Evolutionary conservation across 345 rosid genomes (phyloP).

Genomic region (Orychophragmus violaceus): DNA sequence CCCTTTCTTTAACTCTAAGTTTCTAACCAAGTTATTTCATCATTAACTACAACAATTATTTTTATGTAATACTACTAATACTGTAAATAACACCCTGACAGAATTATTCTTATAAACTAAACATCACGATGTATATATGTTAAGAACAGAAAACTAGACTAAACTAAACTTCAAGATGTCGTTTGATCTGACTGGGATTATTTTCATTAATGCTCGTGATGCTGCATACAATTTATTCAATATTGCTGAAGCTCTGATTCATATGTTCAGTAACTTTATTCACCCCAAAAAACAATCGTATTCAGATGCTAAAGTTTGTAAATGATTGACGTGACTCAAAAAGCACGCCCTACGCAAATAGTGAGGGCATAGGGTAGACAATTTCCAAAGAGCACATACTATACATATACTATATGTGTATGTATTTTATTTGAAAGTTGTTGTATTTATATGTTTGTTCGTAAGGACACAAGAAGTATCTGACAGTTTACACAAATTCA

Average conservation of each 20-base stretch:
- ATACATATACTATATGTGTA: background rate
- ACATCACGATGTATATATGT: too few species aligned
- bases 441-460: slow-evolving; percentile 13
- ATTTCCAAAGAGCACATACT: slow-evolving; percentile 5
- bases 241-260: slow-evolving; percentile 32
- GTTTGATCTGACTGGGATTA: slow-evolving; percentile 9
- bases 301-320: slow-evolving; percentile 31
- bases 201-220: background rate
- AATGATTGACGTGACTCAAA: slow-evolving; percentile 31
- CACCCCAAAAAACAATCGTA: slow-evolving; percentile 20
- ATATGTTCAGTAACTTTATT: slow-evolving; percentile 28
- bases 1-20: too few species aligned
- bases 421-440: background rate
- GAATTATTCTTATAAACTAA: too few species aligned
- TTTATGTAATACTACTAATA: too few species aligned
- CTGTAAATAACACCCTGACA: too few species aligned
- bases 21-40: too few species aligned
- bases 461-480: slow-evolving; percentile 7
- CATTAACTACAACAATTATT: too few species aligned
- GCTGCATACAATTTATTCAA: slow-evolving; percentile 2
- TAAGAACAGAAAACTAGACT: too few species aligned
- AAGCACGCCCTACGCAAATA: slow-evolving; percentile 30
- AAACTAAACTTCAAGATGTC: background rate
- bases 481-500: background rate
- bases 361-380: slow-evolving; percentile 10